phyloP scores from a whole-genome alignment of 139 green algal species.

The Picochlorum sp. region DNA sequence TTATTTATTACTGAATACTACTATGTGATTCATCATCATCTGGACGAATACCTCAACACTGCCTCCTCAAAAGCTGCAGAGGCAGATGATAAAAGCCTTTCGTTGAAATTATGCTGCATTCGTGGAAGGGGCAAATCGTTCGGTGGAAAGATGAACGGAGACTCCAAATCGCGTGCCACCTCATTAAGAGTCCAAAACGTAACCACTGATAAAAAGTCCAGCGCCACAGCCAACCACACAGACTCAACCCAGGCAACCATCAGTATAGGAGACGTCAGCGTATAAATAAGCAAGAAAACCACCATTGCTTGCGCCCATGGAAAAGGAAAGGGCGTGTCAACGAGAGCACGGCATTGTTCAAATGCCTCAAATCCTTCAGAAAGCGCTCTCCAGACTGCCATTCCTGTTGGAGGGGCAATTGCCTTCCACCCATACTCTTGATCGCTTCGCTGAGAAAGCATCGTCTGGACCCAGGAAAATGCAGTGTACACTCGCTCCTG shows the following conservation, averaged over 20 bases:
- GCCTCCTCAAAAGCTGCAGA: constrained; percentile 4
- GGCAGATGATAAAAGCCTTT: constrained; percentile 30
- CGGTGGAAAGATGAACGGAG: constrained; percentile 42
- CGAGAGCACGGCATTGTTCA: constrained; percentile 28
- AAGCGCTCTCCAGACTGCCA: constrained; percentile 7
- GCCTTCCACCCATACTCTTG: constrained; percentile 17
- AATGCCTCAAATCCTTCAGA: constrained; percentile 17
- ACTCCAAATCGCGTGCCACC: constrained; percentile 37
- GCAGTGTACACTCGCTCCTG: constrained; percentile 18
- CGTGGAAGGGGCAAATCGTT: constrained; percentile 51
- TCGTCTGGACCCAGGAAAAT: constrained; percentile 22
- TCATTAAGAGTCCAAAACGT: constrained; percentile 47
- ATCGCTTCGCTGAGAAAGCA: constrained; percentile 2
- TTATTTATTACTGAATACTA: neutral
- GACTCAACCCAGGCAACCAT: constrained; percentile 25
- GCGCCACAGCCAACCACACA: constrained; percentile 17
- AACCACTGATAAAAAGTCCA: constrained; percentile 9
- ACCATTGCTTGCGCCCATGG: constrained; percentile 49
- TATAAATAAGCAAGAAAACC: constrained; percentile 36
- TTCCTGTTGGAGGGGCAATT: constrained; percentile 22
- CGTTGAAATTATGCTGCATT: constrained; percentile 51
- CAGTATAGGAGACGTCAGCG: constrained; percentile 32
- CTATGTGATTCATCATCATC: too few relatives aligned
- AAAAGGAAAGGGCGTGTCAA: constrained; percentile 61
- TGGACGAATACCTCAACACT: neutral